These are phyloP conservation scores for Aspergillus vadensis DNA, from an alignment of 2,329 filamentous ascomycete species.

Conservation along the genomic window DNA sequence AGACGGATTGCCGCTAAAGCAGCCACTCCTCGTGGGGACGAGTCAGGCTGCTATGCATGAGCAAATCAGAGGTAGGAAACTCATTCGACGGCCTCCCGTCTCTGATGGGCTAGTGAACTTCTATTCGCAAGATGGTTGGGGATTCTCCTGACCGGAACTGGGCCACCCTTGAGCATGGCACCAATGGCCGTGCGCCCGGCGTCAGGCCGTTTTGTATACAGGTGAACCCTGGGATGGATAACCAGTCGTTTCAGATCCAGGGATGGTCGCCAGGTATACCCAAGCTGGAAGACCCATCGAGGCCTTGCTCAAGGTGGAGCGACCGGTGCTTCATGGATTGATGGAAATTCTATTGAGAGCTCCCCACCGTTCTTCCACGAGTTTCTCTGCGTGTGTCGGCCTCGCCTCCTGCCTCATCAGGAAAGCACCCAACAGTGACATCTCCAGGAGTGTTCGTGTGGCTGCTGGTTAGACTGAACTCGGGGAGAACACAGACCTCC, in stretches of 20 bases:
- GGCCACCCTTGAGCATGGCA: not conserved
- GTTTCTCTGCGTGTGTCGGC: not conserved
- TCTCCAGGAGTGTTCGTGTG: not conserved
- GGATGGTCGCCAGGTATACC: not conserved
- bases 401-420: not conserved
- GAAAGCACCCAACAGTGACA: not conserved
- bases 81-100: not conserved
- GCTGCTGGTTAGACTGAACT: not conserved
- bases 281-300: not conserved
- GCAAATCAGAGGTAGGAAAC: constrained; percentile 4
- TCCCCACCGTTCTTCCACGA: not conserved
- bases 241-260: not conserved
- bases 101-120: not conserved
- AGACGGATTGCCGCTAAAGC: constrained; percentile 21
- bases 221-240: not conserved
- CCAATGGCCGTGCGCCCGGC: not conserved
- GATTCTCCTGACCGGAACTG: not conserved
- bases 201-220: not conserved
- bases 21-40: constrained; percentile 22
- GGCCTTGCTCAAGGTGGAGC: not conserved
- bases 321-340: not conserved
- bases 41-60: constrained; percentile 23
- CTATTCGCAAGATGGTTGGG: not conserved
- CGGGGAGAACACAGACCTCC: constrained; percentile 9
- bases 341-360: not conserved